These are phyloP conservation scores for Eucommia ulmoides DNA, from an alignment of 257 asterid genomes.

Conservation along the genomic window DNA sequence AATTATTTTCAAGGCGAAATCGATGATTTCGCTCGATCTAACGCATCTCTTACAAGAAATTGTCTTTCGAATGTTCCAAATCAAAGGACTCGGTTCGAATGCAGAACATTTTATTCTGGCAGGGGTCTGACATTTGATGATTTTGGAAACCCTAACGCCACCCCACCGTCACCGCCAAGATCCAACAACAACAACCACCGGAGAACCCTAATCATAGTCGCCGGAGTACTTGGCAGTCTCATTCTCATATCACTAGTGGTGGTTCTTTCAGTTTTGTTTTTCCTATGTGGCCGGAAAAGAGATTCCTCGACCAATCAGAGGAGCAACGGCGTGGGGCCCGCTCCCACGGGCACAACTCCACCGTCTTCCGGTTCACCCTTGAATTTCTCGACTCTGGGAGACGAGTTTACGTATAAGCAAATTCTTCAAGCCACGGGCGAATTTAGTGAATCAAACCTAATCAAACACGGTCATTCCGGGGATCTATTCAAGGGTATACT, in stretches of 20 bases:
- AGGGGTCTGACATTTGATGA: conserved; percentile 67
- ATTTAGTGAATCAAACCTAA: conserved; percentile 40
- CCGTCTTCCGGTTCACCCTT: conserved; percentile 38
- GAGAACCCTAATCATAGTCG: conserved; percentile 44
- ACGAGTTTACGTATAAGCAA: conserved; percentile 66
- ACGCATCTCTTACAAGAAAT: conserved; percentile 26
- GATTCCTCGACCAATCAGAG: conserved; percentile 35
- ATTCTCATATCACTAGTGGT: conserved; percentile 38
- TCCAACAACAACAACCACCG: conserved; percentile 29
- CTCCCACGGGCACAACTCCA: conserved; percentile 43
- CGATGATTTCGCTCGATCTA: conserved; percentile 42
- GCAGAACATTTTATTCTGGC: conserved; percentile 52
- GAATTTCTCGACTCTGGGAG: conserved; percentile 54
- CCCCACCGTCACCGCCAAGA: conserved; percentile 33
- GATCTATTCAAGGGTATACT: conserved; percentile 63
- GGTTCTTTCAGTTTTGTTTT: conserved; percentile 20
- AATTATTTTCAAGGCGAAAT: conserved; percentile 72
- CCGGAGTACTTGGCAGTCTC: conserved; percentile 57
- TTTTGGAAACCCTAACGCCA: conserved; percentile 49
- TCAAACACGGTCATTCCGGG: conserved; percentile 81
- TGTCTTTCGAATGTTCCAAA: conserved; percentile 45
- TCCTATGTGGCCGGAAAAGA: conserved; percentile 53
- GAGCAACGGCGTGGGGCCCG: conserved; percentile 53
- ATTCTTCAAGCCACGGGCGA: conserved; percentile 67
- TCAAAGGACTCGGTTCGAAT: conserved; percentile 52